Evolutionary conservation across 139 green algal genomes (phyloP).

Genomic region (Haematococcus sp.): DNA sequence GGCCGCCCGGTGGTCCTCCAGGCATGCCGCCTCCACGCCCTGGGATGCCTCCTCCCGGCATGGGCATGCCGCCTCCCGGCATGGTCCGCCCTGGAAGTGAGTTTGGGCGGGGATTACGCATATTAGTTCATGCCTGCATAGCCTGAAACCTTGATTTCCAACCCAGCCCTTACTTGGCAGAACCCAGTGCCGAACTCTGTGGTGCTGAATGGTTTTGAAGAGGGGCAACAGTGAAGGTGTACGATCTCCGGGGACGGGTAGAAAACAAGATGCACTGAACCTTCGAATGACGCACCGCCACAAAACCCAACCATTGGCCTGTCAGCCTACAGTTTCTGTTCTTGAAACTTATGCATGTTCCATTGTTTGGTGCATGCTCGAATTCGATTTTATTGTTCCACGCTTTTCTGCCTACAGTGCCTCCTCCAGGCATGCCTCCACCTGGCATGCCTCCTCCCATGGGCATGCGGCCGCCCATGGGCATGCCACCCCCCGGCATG

Average conservation of each 20-base stretch:
- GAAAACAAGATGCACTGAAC: neutral
- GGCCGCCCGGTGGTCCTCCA: constrained; percentile 4
- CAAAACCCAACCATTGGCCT: too few relatives aligned
- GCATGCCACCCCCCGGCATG: constrained; percentile 49
- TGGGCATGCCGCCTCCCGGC: constrained; percentile 30
- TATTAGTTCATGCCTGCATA: too few relatives aligned
- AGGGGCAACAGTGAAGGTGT: too few relatives aligned
- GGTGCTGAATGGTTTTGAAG: too few relatives aligned
- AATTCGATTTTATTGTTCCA: too few relatives aligned
- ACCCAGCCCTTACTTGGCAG: neutral
- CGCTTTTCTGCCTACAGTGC: neutral
- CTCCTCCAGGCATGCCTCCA: neutral
- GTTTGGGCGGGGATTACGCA: neutral
- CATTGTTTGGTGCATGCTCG: neutral
- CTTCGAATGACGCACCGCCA: neutral
- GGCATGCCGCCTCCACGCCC: constrained; percentile 49
- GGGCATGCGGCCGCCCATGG: constrained; percentile 29
- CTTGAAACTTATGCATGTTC: neutral
- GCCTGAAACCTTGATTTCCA: too few relatives aligned
- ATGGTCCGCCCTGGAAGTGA: neutral
- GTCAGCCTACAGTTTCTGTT: too few relatives aligned
- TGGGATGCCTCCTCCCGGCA: constrained; percentile 47
- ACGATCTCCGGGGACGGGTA: too few relatives aligned
- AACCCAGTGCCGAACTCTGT: too few relatives aligned
- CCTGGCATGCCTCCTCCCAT: neutral